These are phyloP conservation scores for Trichoderma afroharzianum DNA, from an alignment of 2,329 filamentous ascomycete genomes.

Conservation along the genomic window DNA sequence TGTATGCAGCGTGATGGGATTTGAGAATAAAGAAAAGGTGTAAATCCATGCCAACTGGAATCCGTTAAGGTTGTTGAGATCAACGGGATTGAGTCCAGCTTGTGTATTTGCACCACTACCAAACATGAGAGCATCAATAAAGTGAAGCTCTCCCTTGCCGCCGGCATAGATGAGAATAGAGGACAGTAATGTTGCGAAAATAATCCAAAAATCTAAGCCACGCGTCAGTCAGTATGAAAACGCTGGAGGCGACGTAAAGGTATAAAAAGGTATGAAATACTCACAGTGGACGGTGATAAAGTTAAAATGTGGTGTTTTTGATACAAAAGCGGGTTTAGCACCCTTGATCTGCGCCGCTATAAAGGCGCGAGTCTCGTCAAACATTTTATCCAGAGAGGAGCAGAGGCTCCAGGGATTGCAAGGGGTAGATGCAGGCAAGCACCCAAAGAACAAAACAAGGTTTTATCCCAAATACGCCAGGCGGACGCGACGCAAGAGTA, in stretches of 20 bases:
- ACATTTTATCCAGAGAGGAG: slow-evolving; percentile 25
- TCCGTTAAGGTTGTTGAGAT: slow-evolving; percentile 64
- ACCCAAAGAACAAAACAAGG: neutral
- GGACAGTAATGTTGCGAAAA: slow-evolving; percentile 66
- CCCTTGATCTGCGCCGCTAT: slow-evolving; percentile 44
- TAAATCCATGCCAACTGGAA: slow-evolving; percentile 74
- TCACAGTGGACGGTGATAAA: slow-evolving; percentile 79
- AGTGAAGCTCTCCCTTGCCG: slow-evolving; percentile 57
- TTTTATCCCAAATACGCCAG: neutral
- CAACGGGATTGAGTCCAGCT: slow-evolving; percentile 81
- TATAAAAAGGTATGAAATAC: slow-evolving; percentile 28
- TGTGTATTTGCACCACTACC: slow-evolving; percentile 84
- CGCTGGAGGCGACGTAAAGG: neutral
- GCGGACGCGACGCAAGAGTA: neutral
- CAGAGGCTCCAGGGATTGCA: neutral
- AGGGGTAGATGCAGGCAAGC: too few species aligned
- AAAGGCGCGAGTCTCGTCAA: slow-evolving; percentile 32
- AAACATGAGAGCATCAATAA: slow-evolving; percentile 88
- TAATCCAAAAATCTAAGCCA: slow-evolving; percentile 69
- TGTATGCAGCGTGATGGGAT: slow-evolving; percentile 79
- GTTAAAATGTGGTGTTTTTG: slow-evolving; percentile 66
- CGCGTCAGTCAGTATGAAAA: slow-evolving; percentile 21
- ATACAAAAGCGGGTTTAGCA: slow-evolving; percentile 55
- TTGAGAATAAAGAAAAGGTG: slow-evolving; percentile 67
- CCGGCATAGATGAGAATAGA: slow-evolving; percentile 72